Base-by-base conservation (phyloP, 75 land plant species). In the Pinus taeda region DNA sequence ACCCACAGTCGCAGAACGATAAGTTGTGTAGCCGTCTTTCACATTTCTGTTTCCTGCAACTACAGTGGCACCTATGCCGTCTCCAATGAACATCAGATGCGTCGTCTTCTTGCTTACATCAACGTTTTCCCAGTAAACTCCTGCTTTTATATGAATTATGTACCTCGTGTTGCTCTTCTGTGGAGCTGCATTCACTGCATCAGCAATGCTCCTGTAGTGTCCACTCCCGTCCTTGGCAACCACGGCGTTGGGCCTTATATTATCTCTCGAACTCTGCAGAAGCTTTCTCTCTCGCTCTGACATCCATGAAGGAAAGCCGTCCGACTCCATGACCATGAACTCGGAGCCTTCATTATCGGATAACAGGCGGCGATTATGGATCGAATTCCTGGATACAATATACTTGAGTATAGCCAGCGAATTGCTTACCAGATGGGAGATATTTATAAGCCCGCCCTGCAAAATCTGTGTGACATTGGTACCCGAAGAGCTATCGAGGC, bases 151-250 rank as follows among this genome's bases (percentile, higher is more conserved):
- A 60, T 81, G 60, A 29, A 83, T 83, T 9, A 81, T 42, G 7
- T 64, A 81, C 0, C 79, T 24, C 7, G 6, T 4, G 7, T 75
- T 37, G 21, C 75, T 73, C 76, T 59, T 29, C 78, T 75, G 11
- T 64, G 84, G 45, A 55, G 82, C 86, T 24, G 57, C 77, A 56
- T 85, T 75, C 30, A 78, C 77, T 15, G 92, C 92, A 36, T 79
- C 82, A 2, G 49, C 7, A 12, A 88, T 78, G 7, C 81, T 83
- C 39, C 60, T 59, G 59, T 77, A 76, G 7, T 78, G 65, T 60
- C 88, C 90, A 0, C 30, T 77, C 29, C 92, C 92, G 24, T 90
- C 90, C 79, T 85, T 59, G 1, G 92, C 88, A 73, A 90, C 92
- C 74, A 90, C 85, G 6, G 79, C 84, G 56, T 85, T 74, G 36